Evolutionary conservation across 495 filamentous ascomycete genomes (phyloP).

Genomic region (Monascus purpureus): DNA sequence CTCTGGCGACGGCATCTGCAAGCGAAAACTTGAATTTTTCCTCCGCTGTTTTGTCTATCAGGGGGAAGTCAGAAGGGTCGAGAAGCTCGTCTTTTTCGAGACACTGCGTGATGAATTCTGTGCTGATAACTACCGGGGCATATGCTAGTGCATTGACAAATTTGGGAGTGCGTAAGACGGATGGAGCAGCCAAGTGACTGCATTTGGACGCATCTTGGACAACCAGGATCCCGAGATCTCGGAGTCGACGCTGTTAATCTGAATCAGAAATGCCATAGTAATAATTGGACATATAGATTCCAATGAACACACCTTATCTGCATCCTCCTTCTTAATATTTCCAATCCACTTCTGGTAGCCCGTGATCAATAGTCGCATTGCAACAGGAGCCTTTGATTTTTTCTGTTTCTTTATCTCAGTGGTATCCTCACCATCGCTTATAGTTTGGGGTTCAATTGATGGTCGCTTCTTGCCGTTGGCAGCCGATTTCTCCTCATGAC

Average conservation of each 20-base stretch:
- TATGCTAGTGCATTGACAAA: slow-evolving; percentile 77
- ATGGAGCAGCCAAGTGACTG: slow-evolving; percentile 77
- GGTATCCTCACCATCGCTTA: slow-evolving; percentile 40
- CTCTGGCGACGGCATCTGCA: slow-evolving; percentile 46
- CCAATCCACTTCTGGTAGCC: slow-evolving; percentile 66
- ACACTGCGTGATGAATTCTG: slow-evolving; percentile 65
- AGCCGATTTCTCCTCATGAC: slow-evolving; percentile 29
- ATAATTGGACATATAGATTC: not conserved
- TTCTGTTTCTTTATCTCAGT: slow-evolving; percentile 47
- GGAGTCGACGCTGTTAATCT: slow-evolving; percentile 53
- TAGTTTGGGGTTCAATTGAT: slow-evolving; percentile 26
- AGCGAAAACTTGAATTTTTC: slow-evolving; percentile 53
- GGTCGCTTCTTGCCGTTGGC: slow-evolving; percentile 23
- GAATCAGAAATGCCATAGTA: not conserved
- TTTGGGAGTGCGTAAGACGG: slow-evolving; percentile 77
- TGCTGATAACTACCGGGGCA: slow-evolving; percentile 58
- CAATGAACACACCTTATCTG: slow-evolving; percentile 53
- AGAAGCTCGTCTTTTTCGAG: slow-evolving; percentile 47
- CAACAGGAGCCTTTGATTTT: slow-evolving; percentile 42
- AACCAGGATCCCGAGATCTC: slow-evolving; percentile 69
- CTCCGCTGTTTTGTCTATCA: slow-evolving; percentile 60
- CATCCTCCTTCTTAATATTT: slow-evolving; percentile 54
- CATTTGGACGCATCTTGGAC: slow-evolving; percentile 59
- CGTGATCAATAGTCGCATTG: slow-evolving; percentile 62
- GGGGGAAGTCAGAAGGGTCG: slow-evolving; percentile 42